A percentile compares a stretch with the other conserved stretches of the same genome.
phyloP scores from a whole-genome alignment of 305 asterid genomes.

The Caryopteris hybrid region DNA sequence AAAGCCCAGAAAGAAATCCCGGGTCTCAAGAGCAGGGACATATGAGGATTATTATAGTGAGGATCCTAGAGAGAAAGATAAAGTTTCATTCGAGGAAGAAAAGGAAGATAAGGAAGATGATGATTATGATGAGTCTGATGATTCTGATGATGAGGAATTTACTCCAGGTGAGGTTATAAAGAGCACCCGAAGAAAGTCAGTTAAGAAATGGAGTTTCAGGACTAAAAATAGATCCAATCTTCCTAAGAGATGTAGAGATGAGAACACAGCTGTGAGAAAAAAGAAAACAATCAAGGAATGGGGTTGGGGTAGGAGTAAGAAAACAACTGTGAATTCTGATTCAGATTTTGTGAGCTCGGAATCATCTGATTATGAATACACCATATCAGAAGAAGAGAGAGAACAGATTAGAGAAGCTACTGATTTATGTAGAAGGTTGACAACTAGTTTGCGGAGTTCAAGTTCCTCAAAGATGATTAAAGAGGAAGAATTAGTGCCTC shows the following conservation, averaged over 20 bases:
- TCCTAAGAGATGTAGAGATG: constrained; percentile 26
- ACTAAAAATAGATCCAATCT: constrained; percentile 31
- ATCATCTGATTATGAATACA: constrained; percentile 63
- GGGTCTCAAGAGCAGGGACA: constrained; percentile 15
- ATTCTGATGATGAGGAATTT: constrained; percentile 50
- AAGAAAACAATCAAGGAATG: constrained; percentile 37
- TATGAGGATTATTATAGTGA: constrained; percentile 20
- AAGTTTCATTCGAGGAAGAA: constrained; percentile 38
- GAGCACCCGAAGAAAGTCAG: constrained; percentile 29
- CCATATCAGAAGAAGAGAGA: constrained; percentile 90
- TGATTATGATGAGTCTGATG: constrained; percentile 30
- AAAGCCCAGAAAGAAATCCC: constrained; percentile 24
- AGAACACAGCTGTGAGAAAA: constrained; percentile 20
- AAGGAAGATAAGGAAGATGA: constrained; percentile 23
- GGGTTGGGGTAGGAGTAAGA: constrained; percentile 43
- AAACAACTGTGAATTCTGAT: constrained; percentile 43
- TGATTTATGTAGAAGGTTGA: constrained; percentile 43
- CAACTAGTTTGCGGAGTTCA: constrained; percentile 50
- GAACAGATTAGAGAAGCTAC: constrained; percentile 79
- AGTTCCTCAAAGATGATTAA: constrained; percentile 26
- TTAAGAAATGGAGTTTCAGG: constrained; percentile 21
- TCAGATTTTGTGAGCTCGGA: constrained; percentile 65
- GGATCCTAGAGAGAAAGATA: constrained; percentile 25
- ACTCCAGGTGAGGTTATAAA: constrained; percentile 40
- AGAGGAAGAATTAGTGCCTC: constrained; percentile 34